A percentile compares a stretch with the other conserved stretches of the same genome.
phyloP scores from a whole-genome alignment of 768 basidiomycete genomes.

The Phlegmacium glaucopus region DNA sequence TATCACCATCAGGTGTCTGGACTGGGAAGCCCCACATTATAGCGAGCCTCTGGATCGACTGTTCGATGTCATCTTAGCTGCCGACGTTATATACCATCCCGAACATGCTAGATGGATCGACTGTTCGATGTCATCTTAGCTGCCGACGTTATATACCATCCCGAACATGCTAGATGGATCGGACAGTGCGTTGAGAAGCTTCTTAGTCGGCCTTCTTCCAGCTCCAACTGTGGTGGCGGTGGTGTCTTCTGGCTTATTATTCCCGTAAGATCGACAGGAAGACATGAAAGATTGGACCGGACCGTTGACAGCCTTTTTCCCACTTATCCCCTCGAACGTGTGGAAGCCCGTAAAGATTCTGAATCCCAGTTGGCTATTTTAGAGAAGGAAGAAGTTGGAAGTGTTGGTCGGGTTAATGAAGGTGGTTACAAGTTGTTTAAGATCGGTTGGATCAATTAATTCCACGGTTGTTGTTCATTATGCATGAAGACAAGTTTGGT shows the following conservation, averaged over 20 bases:
- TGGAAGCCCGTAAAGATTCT: not conserved
- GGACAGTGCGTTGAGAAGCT: constrained; percentile 51
- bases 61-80: constrained; percentile 73
- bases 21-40: constrained; percentile 56
- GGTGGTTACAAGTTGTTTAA: constrained; percentile 63
- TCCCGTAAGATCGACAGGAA: constrained; percentile 60
- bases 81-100: constrained; percentile 77
- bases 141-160: too few species aligned
- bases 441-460: constrained; percentile 58
- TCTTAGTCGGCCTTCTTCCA: constrained; percentile 32
- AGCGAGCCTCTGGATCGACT: constrained; percentile 31
- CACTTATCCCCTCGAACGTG: constrained; percentile 4
- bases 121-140: too few species aligned
- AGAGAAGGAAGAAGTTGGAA: constrained; percentile 43
- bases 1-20: constrained; percentile 49
- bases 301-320: constrained; percentile 58
- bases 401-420: constrained; percentile 68
- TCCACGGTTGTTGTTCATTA: not conserved
- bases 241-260: constrained; percentile 75
- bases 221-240: constrained; percentile 16
- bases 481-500: too few species aligned
- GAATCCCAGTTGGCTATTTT: constrained; percentile 42
- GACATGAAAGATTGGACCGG: constrained; percentile 54
- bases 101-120: constrained; percentile 70
- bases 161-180: too few species aligned